Percentiles rank a stretch among this genome's conserved stretches.
These are phyloP conservation scores for Mucor lusitanicus DNA, from an alignment of 371 early-diverging fungal species.

Conservation along the genomic window DNA sequence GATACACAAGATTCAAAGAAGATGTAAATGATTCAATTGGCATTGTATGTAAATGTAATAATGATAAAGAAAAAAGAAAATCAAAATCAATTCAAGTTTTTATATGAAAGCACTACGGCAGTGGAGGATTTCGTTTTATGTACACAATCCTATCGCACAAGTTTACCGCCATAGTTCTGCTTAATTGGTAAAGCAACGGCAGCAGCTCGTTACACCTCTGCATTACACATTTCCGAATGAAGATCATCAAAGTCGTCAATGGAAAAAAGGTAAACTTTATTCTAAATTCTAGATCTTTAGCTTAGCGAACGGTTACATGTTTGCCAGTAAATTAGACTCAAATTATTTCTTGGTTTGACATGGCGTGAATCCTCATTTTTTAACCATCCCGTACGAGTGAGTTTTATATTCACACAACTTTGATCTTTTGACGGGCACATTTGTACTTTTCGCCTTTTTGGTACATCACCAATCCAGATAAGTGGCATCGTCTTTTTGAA, in stretches of 20 bases:
- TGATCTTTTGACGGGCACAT: neutral
- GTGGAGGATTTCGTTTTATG: neutral
- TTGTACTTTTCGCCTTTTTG: neutral
- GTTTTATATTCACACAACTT: neutral
- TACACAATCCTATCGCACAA: neutral
- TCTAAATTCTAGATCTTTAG: neutral
- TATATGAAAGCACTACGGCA: neutral
- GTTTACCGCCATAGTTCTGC: neutral
- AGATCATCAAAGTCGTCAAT: neutral
- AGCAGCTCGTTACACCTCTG: neutral
- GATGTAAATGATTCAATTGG: neutral
- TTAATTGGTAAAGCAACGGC: neutral
- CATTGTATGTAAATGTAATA: neutral
- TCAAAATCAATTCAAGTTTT: neutral
- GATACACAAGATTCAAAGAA: conserved; percentile 33
- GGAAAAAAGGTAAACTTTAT: neutral
- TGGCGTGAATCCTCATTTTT: neutral
- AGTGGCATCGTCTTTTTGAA: neutral
- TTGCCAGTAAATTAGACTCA: neutral
- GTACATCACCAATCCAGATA: neutral
- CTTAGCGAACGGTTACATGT: neutral
- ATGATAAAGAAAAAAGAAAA: neutral
- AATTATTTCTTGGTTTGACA: neutral
- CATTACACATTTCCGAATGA: neutral
- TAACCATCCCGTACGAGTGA: neutral